Evolutionary conservation across 106 monocot species (phyloP), one percentile per base, ranked within the genome.

Genomic region (Dendrobium nobile): DNA sequence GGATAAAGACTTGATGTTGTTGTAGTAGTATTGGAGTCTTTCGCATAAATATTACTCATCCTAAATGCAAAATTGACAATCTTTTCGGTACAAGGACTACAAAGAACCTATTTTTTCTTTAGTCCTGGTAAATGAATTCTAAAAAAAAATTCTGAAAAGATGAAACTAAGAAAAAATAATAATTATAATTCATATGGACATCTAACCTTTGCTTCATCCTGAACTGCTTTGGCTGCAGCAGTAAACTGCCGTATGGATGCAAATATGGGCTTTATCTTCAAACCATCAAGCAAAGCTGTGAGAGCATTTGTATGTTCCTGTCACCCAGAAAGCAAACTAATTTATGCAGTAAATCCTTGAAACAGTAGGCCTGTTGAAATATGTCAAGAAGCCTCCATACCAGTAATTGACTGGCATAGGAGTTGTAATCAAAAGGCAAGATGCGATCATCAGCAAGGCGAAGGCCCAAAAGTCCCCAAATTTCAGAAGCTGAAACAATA

Each of bases 401-500:
- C 90, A 86, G 90, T 82, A 95, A 78, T 77, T 91, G 89, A 77
- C 73, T 70, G 77, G 87, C 89, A 67, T 95, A 95, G 10, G 90
- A 85, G 42, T 82, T 73, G 77, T 92, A 92, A 84, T 91, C 85
- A 77, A 95, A 95, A 83, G 95, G 92, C 74, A 95, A 45, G 51
- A 95, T 67, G 44, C 78, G 82, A 45, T 92, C 90, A 86, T 92
- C 89, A 41, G 95, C 90, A 43, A 95, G 82, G 70, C 76, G 88
- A 86, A 95, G 85, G 40, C 80, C 87, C 70, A 92, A 27, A 31
- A 95, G 92, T 77, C 95, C 95, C 95, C 90, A 95, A 78, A 95
- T 85, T 81, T 92, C 95, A 55, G 92, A 82, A 82, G 89, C 95
- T 95, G 87, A 54, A 59, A 31, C 70, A 77, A 82, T 1, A 83